Conservation (phyloP, 2,329 filamentous ascomycete species). For the Colletotrichum spaethianum region DNA sequence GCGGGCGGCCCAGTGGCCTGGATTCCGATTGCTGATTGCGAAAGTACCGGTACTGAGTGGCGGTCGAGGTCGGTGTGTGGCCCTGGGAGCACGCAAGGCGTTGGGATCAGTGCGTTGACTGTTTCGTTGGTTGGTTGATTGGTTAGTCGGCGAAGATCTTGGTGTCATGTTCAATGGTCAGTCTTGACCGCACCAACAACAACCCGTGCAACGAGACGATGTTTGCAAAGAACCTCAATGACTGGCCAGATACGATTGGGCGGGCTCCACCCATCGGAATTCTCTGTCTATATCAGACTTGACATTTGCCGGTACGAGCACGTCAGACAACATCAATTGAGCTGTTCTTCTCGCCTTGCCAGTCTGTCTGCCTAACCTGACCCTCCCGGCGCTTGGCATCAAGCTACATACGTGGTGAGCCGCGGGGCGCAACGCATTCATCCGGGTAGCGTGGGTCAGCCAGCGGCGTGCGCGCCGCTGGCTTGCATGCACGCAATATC, state of each 20-base stretch:
- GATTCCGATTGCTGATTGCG: background rate
- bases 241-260: background rate
- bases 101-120: background rate
- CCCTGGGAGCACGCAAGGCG: background rate
- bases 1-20: background rate
- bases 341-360: background rate
- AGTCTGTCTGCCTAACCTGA: background rate
- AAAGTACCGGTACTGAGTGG: background rate
- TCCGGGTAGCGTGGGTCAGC: background rate
- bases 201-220: background rate
- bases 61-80: background rate
- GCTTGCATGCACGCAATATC: conserved; percentile 20
- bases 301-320: background rate
- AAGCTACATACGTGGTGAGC: background rate
- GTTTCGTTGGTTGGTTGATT: too few relatives aligned
- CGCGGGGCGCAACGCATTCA: background rate
- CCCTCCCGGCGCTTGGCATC: background rate
- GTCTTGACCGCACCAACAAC: background rate
- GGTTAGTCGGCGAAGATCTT: background rate
- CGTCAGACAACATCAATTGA: background rate
- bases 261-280: background rate
- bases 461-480: conserved; percentile 15
- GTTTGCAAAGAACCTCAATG: background rate
- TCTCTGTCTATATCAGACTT: too few relatives aligned
- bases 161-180: background rate